Evolutionary conservation across 169 alveolate genomes (phyloP).

Genomic region (Neospora caninum): DNA sequence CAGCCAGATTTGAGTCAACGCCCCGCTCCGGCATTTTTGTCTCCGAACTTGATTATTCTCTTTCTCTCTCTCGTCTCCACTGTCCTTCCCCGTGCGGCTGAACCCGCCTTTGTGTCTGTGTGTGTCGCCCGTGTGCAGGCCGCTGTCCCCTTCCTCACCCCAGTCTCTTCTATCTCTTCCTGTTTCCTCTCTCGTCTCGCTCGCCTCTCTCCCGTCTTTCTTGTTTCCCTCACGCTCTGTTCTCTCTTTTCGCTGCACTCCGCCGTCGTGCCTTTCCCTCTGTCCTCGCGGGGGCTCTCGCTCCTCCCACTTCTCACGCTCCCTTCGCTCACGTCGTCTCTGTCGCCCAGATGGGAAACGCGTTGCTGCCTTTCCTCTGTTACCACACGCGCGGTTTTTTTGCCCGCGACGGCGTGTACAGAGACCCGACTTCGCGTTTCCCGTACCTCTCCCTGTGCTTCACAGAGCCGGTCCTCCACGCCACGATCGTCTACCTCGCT

Average conservation of each 20-base stretch:
- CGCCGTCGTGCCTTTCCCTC: background rate
- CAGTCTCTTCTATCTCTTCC: background rate
- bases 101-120: too few species aligned
- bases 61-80: too few species aligned
- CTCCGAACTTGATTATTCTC: too few species aligned
- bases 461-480: background rate
- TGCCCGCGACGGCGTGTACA: slow-evolving; percentile 26
- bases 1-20: too few species aligned
- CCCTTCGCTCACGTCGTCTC: background rate
- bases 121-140: too few species aligned
- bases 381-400: background rate
- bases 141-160: too few species aligned
- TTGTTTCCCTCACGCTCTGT: background rate
- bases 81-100: too few species aligned
- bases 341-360: slow-evolving; percentile 27
- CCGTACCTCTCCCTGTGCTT: background rate
- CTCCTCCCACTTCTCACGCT: background rate
- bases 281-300: background rate
- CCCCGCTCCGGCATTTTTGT: too few species aligned
- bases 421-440: slow-evolving; percentile 1
- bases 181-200: background rate
- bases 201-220: background rate
- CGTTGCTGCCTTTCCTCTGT: background rate
- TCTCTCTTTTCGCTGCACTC: background rate
- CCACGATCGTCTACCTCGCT: background rate